Conservation (phyloP, 768 basidiomycete genomes). For the Auricularia heimuer region DNA sequence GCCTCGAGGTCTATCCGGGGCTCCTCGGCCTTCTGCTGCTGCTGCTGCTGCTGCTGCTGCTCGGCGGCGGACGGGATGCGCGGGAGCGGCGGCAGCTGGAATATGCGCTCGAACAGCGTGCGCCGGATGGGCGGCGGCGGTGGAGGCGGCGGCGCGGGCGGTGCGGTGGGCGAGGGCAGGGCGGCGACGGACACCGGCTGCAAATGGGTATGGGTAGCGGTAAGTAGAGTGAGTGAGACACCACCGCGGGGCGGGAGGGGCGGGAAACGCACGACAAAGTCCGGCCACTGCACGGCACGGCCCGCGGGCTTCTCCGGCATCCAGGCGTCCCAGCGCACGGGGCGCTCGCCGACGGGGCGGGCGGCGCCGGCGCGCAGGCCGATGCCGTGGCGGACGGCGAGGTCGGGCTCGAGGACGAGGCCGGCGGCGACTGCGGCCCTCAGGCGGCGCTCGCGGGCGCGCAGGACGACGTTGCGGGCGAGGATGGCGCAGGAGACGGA, state of each 20-base stretch:
- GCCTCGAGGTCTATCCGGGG: not conserved
- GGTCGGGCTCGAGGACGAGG: not conserved
- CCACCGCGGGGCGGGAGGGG: not conserved
- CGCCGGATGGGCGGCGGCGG: not conserved
- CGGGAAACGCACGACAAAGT: not conserved
- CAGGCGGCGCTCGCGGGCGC: not conserved
- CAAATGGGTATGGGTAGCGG: not conserved
- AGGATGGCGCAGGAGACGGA: not conserved
- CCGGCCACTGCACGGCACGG: not conserved
- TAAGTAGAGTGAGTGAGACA: not conserved
- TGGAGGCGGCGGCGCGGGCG: not conserved
- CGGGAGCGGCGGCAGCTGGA: not conserved
- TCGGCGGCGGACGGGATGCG: not conserved
- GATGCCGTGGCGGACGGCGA: not conserved
- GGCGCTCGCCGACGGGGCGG: not conserved
- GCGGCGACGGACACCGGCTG: not conserved
- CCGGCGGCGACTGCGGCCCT: not conserved
- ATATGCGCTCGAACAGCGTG: not conserved
- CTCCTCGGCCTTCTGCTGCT: not conserved
- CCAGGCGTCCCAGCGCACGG: not conserved
- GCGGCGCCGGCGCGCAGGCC: not conserved
- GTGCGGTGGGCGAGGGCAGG: not conserved
- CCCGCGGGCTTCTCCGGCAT: not conserved
- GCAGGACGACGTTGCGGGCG: not conserved
- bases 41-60: not conserved